phyloP scores from a whole-genome alignment of 129 eudicot genomes.

The Mikania micrantha region DNA sequence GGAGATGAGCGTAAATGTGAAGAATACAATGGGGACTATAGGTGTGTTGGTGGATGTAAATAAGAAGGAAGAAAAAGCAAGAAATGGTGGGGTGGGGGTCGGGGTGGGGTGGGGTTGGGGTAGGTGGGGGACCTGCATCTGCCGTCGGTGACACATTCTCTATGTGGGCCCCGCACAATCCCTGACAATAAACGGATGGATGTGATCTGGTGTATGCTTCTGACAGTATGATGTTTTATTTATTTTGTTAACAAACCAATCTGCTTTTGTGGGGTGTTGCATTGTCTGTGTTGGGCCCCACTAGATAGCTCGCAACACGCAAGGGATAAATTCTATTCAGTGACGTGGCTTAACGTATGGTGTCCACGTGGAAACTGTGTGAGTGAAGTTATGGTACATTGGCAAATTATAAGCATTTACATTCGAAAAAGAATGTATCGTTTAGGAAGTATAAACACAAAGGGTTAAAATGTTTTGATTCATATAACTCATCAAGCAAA shows the following conservation, averaged over 20 bases:
- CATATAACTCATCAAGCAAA: neutral
- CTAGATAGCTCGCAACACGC: constrained; percentile 54
- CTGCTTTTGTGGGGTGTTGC: constrained; percentile 26
- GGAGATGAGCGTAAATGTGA: constrained; percentile 20
- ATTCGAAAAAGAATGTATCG: neutral
- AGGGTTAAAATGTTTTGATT: neutral
- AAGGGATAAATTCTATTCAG: constrained; percentile 62
- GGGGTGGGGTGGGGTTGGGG: neutral
- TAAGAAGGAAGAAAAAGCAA: constrained; percentile 70
- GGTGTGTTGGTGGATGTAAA: constrained; percentile 34
- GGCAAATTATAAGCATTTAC: neutral
- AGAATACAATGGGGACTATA: constrained; percentile 20
- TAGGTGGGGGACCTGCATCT: constrained; percentile 1
- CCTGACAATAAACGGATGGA: constrained; percentile 5
- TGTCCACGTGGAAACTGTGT: constrained; percentile 30
- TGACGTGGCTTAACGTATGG: constrained; percentile 24
- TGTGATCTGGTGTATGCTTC: neutral
- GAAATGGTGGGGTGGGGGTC: constrained; percentile 26
- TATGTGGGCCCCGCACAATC: constrained; percentile 19
- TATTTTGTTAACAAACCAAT: constrained; percentile 35
- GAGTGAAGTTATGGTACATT: constrained; percentile 15
- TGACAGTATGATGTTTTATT: constrained; percentile 63
- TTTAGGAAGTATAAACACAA: neutral
- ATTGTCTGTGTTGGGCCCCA: constrained; percentile 36
- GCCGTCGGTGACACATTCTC: constrained; percentile 47